phyloP scores from a whole-genome alignment of 495 filamentous ascomycete species.

The Tuber magnatum region DNA sequence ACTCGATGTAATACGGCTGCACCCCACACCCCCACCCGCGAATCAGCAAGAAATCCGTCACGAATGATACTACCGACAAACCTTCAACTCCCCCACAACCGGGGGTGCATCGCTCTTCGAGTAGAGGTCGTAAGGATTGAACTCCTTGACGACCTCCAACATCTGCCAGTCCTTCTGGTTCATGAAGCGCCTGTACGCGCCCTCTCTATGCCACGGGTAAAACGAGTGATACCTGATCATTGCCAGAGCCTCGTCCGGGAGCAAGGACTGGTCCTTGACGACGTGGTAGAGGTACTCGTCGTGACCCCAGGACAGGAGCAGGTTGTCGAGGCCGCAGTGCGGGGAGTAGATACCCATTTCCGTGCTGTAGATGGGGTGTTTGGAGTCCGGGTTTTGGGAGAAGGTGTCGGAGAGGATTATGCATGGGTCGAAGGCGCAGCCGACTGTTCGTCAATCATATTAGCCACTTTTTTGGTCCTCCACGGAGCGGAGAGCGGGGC shows the following conservation, averaged over 20 bases:
- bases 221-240: slow-evolving; percentile 89
- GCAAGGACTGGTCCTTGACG: slow-evolving; percentile 64
- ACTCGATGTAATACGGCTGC: slow-evolving; percentile 71
- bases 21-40: background rate
- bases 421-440: slow-evolving; percentile 65
- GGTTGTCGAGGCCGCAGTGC: slow-evolving; percentile 69
- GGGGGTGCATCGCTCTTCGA: slow-evolving; percentile 82
- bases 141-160: slow-evolving; percentile 71
- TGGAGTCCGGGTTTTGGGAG: slow-evolving; percentile 59
- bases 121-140: slow-evolving; percentile 88
- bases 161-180: slow-evolving; percentile 69
- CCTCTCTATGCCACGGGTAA: slow-evolving; percentile 79
- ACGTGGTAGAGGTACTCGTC: slow-evolving; percentile 88
- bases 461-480: background rate
- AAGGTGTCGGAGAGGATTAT: slow-evolving; percentile 78
- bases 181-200: slow-evolving; percentile 74
- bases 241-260: slow-evolving; percentile 73
- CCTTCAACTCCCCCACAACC: slow-evolving; percentile 64
- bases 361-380: slow-evolving; percentile 60
- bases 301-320: slow-evolving; percentile 88
- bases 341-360: slow-evolving; percentile 69
- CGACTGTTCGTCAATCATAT: slow-evolving; percentile 47
- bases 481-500: background rate
- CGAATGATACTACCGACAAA: slow-evolving; percentile 23
- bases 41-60: slow-evolving; percentile 2